Evolutionary conservation across 805 yeast species (phyloP).

Genomic region (Wickerhamomyces rabaulensis): DNA sequence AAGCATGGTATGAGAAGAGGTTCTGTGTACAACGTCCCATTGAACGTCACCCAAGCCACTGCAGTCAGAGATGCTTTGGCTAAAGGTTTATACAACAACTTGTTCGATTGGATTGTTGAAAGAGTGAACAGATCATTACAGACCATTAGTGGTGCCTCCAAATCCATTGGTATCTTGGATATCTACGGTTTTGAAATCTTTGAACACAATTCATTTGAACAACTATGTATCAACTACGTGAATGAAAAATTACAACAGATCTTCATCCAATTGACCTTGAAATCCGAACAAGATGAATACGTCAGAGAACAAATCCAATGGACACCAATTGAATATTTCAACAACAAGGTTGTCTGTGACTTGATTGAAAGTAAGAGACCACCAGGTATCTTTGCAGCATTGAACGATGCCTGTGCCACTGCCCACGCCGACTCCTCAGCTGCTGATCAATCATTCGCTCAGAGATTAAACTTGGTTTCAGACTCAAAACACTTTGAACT

Average conservation of each 20-base stretch:
- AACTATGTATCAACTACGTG: slow-evolving; percentile 91
- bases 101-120: slow-evolving; percentile 94
- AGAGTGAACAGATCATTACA: slow-evolving; percentile 81
- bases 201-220: slow-evolving; percentile 93
- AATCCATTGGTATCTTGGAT: slow-evolving; percentile 89
- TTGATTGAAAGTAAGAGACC: slow-evolving; percentile 91
- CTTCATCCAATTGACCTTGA: slow-evolving; percentile 90
- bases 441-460: slow-evolving; percentile 94
- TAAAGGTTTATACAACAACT: slow-evolving; percentile 85
- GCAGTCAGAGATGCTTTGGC: slow-evolving; percentile 95
- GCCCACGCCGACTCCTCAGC: slow-evolving; percentile 97
- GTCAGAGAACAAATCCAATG: slow-evolving; percentile 92
- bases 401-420: slow-evolving; percentile 95
- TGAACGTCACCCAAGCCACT: slow-evolving; percentile 86
- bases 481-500: slow-evolving; percentile 84
- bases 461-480: slow-evolving; percentile 80
- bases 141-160: slow-evolving; percentile 43
- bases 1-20: slow-evolving; percentile 87
- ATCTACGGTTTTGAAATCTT: slow-evolving; percentile 96
- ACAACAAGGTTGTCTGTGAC: slow-evolving; percentile 94
- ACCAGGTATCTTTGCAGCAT: slow-evolving; percentile 93
- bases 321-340: slow-evolving; percentile 96
- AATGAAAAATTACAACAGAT: slow-evolving; percentile 95
- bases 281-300: slow-evolving; percentile 97
- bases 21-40: slow-evolving; percentile 89